Conservation (phyloP, 2,329 filamentous ascomycete genomes). For the Penicillium sp. region DNA sequence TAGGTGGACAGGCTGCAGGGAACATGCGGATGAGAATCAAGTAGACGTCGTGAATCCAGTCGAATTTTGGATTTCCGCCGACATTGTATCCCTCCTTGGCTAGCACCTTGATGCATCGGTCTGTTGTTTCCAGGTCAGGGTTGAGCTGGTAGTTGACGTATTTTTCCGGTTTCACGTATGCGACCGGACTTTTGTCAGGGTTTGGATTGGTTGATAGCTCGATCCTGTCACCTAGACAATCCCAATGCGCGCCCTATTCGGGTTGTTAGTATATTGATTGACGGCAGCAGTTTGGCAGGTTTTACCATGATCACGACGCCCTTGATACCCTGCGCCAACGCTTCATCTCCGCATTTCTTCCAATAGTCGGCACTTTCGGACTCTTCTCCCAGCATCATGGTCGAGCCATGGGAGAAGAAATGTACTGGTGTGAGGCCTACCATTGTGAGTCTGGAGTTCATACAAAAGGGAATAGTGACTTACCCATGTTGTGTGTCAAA, state of each 20-base stretch:
- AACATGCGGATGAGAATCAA: slow-evolving; percentile 71
- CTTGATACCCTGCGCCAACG: slow-evolving; percentile 59
- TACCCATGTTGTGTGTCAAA: neutral
- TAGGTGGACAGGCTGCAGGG: slow-evolving; percentile 62
- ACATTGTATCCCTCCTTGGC: slow-evolving; percentile 55
- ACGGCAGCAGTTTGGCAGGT: neutral
- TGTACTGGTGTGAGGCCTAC: slow-evolving; percentile 55
- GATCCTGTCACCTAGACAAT: slow-evolving; percentile 55
- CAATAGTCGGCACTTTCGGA: slow-evolving; percentile 63
- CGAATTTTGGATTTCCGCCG: slow-evolving; percentile 55
- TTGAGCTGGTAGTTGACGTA: slow-evolving; percentile 63
- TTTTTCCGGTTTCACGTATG: slow-evolving; percentile 65
- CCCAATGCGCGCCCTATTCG: slow-evolving; percentile 63
- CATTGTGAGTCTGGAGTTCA: neutral
- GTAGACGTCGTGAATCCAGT: slow-evolving; percentile 73
- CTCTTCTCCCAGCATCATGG: slow-evolving; percentile 70
- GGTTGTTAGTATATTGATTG: neutral
- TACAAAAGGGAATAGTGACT: neutral
- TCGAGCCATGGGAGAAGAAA: slow-evolving; percentile 70
- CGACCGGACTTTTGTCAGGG: slow-evolving; percentile 63
- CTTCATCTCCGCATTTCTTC: slow-evolving; percentile 65
- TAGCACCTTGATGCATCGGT: slow-evolving; percentile 54
- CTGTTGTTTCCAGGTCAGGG: slow-evolving; percentile 57
- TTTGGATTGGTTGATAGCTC: slow-evolving; percentile 62
- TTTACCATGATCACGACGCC: slow-evolving; percentile 65